Base-by-base conservation (phyloP, 2,329 filamentous ascomycete genomes). In the Colletotrichum camelliae region DNA sequence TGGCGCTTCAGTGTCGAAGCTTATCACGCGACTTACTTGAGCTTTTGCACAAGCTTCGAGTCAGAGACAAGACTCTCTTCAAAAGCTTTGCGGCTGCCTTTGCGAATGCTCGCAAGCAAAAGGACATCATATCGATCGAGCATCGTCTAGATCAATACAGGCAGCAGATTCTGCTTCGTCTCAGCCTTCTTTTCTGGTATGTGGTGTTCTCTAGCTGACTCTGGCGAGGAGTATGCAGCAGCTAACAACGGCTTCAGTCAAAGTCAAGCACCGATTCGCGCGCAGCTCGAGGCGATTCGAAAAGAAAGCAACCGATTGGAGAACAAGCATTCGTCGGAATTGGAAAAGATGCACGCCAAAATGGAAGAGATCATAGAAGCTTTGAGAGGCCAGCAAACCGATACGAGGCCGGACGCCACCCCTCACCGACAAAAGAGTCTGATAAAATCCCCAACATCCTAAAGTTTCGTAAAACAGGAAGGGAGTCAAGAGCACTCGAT, bases 351-450 rank as follows among this genome's bases (percentile, higher is more conserved):
- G 10, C 43, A 48, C n/a, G 43, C 10, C n/a, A 48, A 13, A 2
- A 4, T 48, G 9, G 18, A 48, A 48, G 43, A 48, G 43, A 48
- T 48, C n/a, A 48, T 48, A 48, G n/a, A 48, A n/a, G n/a, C n/a
- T 21, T 48, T 48, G 12, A 48, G n/a, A 21, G 10, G 43, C 1
- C 43, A 13, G n/a, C 10, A 48, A 21, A 48, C 43, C 43, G n/a
- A 21, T 21, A n/a, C 43, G n/a, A 21, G 18, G 18, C 18, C n/a
- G 2, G 6, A 1, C 21, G 43, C n/a, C n/a, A 13, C n/a, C 3
- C 0, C 4, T 21, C 2, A 21, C 0, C 0, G 10, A 21, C 10
- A 13, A 13, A 48, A 48, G 18, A 7, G 4, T 48, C n/a, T 3
- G 2, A 13, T 13, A 9, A 48, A 7, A 21, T 13, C 18, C 0